Evolutionary conservation across 2,329 filamentous ascomycete species (phyloP).

Genomic region (Scedosporium apiospermum): DNA sequence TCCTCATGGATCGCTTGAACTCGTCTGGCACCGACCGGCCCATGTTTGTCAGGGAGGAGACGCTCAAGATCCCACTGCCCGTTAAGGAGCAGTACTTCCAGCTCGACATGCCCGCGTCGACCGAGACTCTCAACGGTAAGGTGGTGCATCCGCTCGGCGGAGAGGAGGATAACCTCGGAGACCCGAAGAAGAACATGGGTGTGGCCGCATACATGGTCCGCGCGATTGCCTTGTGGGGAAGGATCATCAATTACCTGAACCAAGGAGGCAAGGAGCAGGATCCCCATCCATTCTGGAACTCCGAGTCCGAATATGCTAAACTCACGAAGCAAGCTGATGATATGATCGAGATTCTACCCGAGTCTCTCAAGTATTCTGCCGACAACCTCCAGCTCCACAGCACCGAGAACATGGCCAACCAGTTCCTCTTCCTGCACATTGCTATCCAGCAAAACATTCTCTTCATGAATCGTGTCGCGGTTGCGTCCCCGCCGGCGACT

Average conservation of each 20-base stretch:
- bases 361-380: constrained; percentile 59
- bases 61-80: constrained; percentile 79
- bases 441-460: constrained; percentile 81
- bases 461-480: constrained; percentile 81
- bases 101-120: constrained; percentile 80
- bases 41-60: constrained; percentile 82
- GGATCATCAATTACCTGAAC: constrained; percentile 82
- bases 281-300: constrained; percentile 67
- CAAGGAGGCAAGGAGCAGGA: constrained; percentile 79
- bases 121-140: constrained; percentile 70
- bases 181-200: constrained; percentile 80
- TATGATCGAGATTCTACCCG: constrained; percentile 61
- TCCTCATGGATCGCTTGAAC: constrained; percentile 95
- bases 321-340: constrained; percentile 64
- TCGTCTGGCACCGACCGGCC: constrained; percentile 90
- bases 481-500: constrained; percentile 55
- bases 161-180: constrained; percentile 53
- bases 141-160: constrained; percentile 52
- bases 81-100: constrained; percentile 86
- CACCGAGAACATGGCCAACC: constrained; percentile 77
- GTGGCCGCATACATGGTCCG: constrained; percentile 86
- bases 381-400: constrained; percentile 81
- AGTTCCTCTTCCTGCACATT: constrained; percentile 88
- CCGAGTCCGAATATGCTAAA: constrained; percentile 64
- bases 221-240: constrained; percentile 79